Evolutionary conservation across 306 rosid species (phyloP).

Genomic region (Prinsepia uniflora): DNA sequence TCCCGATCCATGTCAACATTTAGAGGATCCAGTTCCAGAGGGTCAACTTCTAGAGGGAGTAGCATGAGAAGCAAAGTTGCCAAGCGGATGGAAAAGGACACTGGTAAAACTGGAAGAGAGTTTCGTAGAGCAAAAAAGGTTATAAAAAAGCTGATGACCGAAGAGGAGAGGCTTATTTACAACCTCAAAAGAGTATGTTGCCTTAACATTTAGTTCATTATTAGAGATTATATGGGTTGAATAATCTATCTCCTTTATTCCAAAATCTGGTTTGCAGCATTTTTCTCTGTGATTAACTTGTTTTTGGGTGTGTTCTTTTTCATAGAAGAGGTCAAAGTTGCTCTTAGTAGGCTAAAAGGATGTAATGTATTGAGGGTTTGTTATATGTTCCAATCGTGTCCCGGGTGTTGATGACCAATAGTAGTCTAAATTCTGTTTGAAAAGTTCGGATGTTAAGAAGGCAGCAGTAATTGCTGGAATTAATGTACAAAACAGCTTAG

Average conservation of each 20-base stretch:
- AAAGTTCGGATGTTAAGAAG: neutral
- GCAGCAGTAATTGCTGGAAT: neutral
- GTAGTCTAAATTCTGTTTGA: no score
- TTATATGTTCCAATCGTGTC: neutral
- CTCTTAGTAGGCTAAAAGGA: neutral
- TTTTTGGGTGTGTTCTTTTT: neutral
- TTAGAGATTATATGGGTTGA: slow-evolving; percentile 5
- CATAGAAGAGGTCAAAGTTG: neutral
- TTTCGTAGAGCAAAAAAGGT: slow-evolving; percentile 75
- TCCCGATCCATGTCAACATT: slow-evolving; percentile 66
- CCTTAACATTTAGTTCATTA: slow-evolving; percentile 11
- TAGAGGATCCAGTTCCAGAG: neutral
- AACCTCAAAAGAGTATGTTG: slow-evolving; percentile 81
- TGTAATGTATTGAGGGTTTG: neutral
- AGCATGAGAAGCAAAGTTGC: slow-evolving; percentile 96
- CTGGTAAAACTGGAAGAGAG: slow-evolving; percentile 88
- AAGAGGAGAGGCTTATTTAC: slow-evolving; percentile 81
- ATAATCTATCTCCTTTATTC: slow-evolving; percentile 9
- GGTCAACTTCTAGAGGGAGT: slow-evolving; percentile 69
- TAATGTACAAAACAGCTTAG: neutral
- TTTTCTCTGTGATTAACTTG: neutral
- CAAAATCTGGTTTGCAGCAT: neutral
- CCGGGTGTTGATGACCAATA: neutral
- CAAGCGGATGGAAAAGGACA: slow-evolving; percentile 80
- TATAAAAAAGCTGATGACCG: slow-evolving; percentile 91